phyloP scores from a whole-genome alignment of 257 asterid species.

The Ballota nigra region DNA sequence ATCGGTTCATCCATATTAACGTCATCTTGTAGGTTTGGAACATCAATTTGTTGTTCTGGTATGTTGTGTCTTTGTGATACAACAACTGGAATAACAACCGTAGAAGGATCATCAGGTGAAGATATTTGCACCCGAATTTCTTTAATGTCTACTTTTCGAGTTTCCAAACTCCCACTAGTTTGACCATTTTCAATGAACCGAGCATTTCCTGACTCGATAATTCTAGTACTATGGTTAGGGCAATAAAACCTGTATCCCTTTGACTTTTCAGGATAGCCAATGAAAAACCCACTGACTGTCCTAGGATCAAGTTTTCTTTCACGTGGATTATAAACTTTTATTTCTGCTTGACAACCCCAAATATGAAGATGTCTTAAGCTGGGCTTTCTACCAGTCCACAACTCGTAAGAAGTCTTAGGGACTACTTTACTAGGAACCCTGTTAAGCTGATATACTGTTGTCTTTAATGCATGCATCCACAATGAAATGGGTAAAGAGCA shows the following conservation, averaged over 20 bases:
- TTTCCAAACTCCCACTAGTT: not conserved
- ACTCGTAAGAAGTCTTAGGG: not conserved
- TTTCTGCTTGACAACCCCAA: not conserved
- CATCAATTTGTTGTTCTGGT: not conserved
- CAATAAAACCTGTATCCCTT: not conserved
- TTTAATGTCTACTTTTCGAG: not conserved
- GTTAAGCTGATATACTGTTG: too few species aligned
- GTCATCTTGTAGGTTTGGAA: too few species aligned
- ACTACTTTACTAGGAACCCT: too few species aligned
- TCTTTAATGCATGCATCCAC: too few species aligned
- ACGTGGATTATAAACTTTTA: not conserved
- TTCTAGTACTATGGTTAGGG: not conserved
- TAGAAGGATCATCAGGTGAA: not conserved
- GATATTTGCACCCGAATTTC: not conserved
- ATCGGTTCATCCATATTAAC: too few species aligned
- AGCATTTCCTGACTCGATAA: not conserved
- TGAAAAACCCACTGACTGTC: not conserved
- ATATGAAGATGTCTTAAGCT: not conserved
- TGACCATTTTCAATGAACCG: not conserved
- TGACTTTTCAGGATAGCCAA: not conserved
- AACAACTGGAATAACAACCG: not conserved
- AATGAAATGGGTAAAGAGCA: too few species aligned
- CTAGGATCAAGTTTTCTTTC: not conserved
- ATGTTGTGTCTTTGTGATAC: not conserved
- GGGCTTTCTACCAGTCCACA: not conserved